Base-by-base conservation (phyloP, 345 rosid genomes). In the Salix dunnii region DNA sequence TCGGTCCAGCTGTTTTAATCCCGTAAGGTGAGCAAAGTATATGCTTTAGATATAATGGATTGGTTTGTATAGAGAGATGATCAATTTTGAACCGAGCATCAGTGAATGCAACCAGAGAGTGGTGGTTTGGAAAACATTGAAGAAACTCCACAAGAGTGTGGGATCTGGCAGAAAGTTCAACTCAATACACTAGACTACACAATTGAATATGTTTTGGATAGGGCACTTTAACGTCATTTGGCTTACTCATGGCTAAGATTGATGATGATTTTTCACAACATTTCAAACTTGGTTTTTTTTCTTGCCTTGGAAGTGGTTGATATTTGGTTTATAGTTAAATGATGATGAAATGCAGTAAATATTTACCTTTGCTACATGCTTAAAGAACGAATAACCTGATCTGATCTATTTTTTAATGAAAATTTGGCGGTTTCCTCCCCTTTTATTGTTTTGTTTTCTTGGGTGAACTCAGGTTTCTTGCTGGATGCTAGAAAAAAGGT, bases 11-110 rank as follows among this genome's bases (percentile, higher is more conserved):
- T 69, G 73, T 73, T 27, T 33, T 74, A 71, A 62, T 60, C 64
- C 48, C 43, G 36, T 35, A 48, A 88, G 89, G 91, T 85, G 84
- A 86, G 89, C 51, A 83, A 78, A 67, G 61, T 30, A 36, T 5
- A 33, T 74, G 20, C 60, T 21, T 46, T 77, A 4, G 43, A 51
- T 76, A 27, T 36, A 27, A 63, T 76, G 76, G 76, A 70, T 55
- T 76, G 68, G 74, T 70, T 27, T 48, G 30, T 58, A 55, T 70
- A 18, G 38, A 31, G 68, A 53, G 12, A 11, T 69, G 64, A 38
- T 40, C 53, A 33, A 49, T 42, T 67, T 77, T 71, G 40, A 66
- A 30, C 28, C 31, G 27, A 42, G 70, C 42, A 62, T 21, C 38
- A 31, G 43, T 36, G 20, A 74, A 48, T 25, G 18, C 63, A 30